Evolutionary conservation across 768 basidiomycete genomes (phyloP), one percentile per base, ranked within the genome.

Genomic region (Inosperma sp.): DNA sequence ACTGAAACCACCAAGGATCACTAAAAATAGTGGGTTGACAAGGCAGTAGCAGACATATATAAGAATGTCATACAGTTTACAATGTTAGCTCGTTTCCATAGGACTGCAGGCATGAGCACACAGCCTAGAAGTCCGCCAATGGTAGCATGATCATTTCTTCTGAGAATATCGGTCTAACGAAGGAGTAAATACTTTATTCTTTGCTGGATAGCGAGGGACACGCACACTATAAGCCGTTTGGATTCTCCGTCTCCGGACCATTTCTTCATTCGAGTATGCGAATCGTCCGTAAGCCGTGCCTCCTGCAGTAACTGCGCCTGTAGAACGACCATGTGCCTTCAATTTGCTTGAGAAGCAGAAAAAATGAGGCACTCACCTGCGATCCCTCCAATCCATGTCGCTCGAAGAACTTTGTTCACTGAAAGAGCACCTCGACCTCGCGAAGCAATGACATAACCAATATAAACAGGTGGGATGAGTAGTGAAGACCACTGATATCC

Each of bases 111-210:
- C 4, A 76, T 78, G 3, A 90, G 62, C 12, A 85, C 76, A 13
- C 78, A 79, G 50, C 74, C 77, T 17, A 92, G 65, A 40, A 90
- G 59, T 16, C 75, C 75, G 21, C 89, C 89, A 39, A 91, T 86
- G 2, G 80, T 88, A 17, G 86, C 76, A 61, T 88, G 83, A 63
- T 91, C 89, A 48, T 88, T 81, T 40, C 76, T 73, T 55, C 87
- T 72, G 46, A 87, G 65, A 17, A 78, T 73, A 34, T 72, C 68
- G 12, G 74, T 77, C 86, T 89, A 42, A 13, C 41, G 35, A 30
- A 12, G 16, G 19, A 12, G 7, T 26, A 19, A 13, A 34, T 30
- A 12, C 16, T 25, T 40, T 21, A 46, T 3, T n/a, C 4, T 14
- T 47, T 17, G 34, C 9, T 30, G 17, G 8, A 42, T 26, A 16